Percentiles rank a stretch among this genome's conserved stretches.
These are phyloP conservation scores for Claviceps monticola DNA, from an alignment of 2,329 filamentous ascomycete genomes.

Conservation along the genomic window DNA sequence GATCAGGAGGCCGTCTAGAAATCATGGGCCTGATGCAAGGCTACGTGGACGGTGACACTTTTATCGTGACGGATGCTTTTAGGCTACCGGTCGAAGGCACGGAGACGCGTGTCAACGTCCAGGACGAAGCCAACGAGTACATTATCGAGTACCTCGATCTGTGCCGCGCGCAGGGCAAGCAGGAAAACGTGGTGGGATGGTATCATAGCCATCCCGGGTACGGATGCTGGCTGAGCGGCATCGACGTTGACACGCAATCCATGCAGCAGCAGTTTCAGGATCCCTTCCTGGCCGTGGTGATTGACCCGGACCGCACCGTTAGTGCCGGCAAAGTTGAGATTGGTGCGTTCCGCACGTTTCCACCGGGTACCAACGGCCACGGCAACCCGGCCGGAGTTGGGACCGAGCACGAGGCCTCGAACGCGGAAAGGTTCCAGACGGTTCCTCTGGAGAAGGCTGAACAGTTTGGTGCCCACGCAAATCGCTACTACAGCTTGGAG, in stretches of 20 bases:
- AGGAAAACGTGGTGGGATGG: conserved; percentile 94
- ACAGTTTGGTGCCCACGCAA: conserved; percentile 88
- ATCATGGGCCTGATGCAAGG: conserved; percentile 98
- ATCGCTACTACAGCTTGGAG: conserved; percentile 80
- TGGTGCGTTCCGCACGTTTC: conserved; percentile 87
- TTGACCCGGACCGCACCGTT: conserved; percentile 92
- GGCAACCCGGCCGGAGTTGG: neutral
- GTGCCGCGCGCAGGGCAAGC: conserved; percentile 59
- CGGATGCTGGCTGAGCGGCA: conserved; percentile 93
- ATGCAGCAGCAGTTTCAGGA: conserved; percentile 78
- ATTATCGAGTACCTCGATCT: conserved; percentile 73
- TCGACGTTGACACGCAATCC: conserved; percentile 81
- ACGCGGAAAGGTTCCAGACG: conserved; percentile 46
- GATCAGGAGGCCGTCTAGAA: conserved; percentile 83
- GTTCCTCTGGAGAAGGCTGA: conserved; percentile 90
- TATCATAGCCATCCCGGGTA: conserved; percentile 97
- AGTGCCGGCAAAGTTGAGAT: conserved; percentile 94
- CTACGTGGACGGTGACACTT: conserved; percentile 70
- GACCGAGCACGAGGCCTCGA: conserved; percentile 15
- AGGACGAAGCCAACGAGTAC: conserved; percentile 93
- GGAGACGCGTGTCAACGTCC: conserved; percentile 95
- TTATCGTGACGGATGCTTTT: conserved; percentile 90
- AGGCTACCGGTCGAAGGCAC: conserved; percentile 91
- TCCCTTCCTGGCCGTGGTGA: conserved; percentile 88
- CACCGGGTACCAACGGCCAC: conserved; percentile 17